phyloP scores from a whole-genome alignment of 257 asterid genomes.

The Knoxia roxburghii region DNA sequence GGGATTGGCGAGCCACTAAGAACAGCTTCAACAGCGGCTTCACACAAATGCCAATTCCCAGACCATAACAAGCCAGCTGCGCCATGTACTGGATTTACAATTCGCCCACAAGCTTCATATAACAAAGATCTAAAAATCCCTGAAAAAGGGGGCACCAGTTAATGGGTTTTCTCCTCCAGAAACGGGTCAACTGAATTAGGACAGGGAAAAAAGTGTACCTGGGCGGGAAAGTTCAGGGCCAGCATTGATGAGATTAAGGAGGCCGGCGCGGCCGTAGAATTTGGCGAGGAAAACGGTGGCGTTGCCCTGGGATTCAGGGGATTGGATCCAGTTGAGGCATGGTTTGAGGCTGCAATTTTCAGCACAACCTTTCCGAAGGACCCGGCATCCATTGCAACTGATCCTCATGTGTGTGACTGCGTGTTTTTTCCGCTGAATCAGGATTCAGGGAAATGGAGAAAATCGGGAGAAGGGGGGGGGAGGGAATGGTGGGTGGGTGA shows the following conservation, averaged over 20 bases:
- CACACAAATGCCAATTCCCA: conserved; percentile 39
- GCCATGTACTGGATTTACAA: conserved; percentile 38
- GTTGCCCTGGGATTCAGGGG: conserved; percentile 39
- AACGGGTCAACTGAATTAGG: too few relatives aligned
- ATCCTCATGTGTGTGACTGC: conserved; percentile 24
- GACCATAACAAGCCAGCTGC: conserved; percentile 37
- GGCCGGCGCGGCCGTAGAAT: conserved; percentile 49
- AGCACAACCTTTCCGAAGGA: conserved; percentile 38
- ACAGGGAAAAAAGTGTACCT: conserved; percentile 24
- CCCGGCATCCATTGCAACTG: conserved; percentile 51
- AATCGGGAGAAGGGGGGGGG: too few relatives aligned
- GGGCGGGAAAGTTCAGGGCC: conserved; percentile 34
- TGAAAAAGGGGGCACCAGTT: conserved; percentile 3
- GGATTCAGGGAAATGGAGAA: background rate
- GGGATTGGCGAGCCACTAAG: conserved; percentile 29
- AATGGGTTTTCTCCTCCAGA: background rate
- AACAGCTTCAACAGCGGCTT: conserved; percentile 43
- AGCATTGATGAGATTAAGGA: conserved; percentile 37
- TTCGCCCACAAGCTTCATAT: conserved; percentile 42
- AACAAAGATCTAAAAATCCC: conserved; percentile 36
- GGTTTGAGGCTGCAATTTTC: conserved; percentile 33
- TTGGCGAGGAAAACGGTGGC: conserved; percentile 46
- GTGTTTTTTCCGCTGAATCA: too few relatives aligned
- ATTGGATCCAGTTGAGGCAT: conserved; percentile 41
- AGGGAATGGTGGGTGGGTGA: too few relatives aligned